Evolutionary conservation across 2,329 filamentous ascomycete genomes (phyloP).

Genomic region (Graphium sp.): DNA sequence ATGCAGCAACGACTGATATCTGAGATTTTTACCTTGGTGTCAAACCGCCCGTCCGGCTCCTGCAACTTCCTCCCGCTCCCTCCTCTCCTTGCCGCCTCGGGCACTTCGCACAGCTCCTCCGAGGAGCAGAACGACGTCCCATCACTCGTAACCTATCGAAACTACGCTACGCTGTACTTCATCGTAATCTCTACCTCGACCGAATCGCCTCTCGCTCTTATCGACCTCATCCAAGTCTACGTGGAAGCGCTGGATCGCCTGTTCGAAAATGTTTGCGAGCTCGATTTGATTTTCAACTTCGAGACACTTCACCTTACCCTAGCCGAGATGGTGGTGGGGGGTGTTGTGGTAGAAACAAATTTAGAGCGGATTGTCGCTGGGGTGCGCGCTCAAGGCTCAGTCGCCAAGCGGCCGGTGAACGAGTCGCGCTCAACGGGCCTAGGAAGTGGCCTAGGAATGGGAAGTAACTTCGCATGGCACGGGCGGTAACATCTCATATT

Average conservation of each 20-base stretch:
- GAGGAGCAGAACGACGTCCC: conserved; percentile 74
- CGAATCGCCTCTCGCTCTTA: conserved; percentile 84
- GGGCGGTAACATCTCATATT: conserved; percentile 12
- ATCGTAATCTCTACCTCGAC: conserved; percentile 95
- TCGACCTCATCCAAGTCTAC: conserved; percentile 96
- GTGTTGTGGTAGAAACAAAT: conserved; percentile 85
- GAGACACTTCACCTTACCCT: conserved; percentile 87
- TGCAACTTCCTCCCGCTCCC: conserved; percentile 91
- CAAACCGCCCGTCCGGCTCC: conserved; percentile 75
- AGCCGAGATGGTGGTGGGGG: conserved; percentile 88
- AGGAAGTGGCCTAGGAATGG: conserved; percentile 35
- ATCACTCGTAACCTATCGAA: conserved; percentile 89
- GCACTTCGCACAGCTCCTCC: conserved; percentile 46
- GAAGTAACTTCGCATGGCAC: conserved; percentile 40
- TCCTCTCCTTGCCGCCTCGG: conserved; percentile 43
- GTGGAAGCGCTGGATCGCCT: conserved; percentile 88
- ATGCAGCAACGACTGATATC: conserved; percentile 94
- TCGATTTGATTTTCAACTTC: conserved; percentile 98
- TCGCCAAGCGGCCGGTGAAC: conserved; percentile 66
- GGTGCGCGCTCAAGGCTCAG: conserved; percentile 59
- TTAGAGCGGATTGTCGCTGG: conserved; percentile 77
- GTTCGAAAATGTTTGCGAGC: conserved; percentile 96
- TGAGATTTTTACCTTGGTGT: conserved; percentile 92
- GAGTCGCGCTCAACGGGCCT: conserved; percentile 34
- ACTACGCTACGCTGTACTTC: conserved; percentile 97